phyloP scores from a whole-genome alignment of 768 basidiomycete genomes.

The Suillus lakei region DNA sequence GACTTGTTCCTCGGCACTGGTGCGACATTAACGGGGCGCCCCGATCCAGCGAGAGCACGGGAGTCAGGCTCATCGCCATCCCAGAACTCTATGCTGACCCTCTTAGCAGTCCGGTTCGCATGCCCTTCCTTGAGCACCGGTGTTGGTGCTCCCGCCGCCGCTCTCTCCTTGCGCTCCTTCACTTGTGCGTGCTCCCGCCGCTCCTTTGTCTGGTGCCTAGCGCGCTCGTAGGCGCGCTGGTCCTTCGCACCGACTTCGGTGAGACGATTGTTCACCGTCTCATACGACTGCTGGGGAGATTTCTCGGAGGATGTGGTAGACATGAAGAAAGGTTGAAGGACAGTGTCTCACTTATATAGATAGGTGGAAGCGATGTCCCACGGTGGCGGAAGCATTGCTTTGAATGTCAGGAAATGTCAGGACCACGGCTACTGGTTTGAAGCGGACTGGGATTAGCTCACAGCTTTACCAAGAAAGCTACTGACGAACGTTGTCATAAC shows the following conservation, averaged over 20 bases:
- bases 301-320: constrained; percentile 31
- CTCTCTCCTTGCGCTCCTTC: constrained; percentile 38
- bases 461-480: constrained; percentile 15
- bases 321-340: constrained; percentile 19
- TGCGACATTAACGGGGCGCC: not conserved
- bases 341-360: constrained; percentile 36
- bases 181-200: constrained; percentile 35
- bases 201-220: constrained; percentile 37
- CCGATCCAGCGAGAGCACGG: not conserved
- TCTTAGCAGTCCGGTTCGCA: constrained; percentile 25
- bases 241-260: constrained; percentile 29
- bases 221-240: constrained; percentile 37
- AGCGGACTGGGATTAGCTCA: constrained; percentile 1
- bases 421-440: not conserved
- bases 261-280: constrained; percentile 19
- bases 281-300: constrained; percentile 24
- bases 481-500: constrained; percentile 21
- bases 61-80: constrained; percentile 26
- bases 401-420: not conserved
- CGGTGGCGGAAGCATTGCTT: not conserved
- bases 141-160: constrained; percentile 13
- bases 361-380: constrained; percentile 8
- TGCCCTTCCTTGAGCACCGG: constrained; percentile 24
- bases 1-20: constrained; percentile 8
- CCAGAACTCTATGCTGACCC: constrained; percentile 34